Conservation (phyloP, 2,329 filamentous ascomycete genomes). For the Metarhizium album region DNA sequence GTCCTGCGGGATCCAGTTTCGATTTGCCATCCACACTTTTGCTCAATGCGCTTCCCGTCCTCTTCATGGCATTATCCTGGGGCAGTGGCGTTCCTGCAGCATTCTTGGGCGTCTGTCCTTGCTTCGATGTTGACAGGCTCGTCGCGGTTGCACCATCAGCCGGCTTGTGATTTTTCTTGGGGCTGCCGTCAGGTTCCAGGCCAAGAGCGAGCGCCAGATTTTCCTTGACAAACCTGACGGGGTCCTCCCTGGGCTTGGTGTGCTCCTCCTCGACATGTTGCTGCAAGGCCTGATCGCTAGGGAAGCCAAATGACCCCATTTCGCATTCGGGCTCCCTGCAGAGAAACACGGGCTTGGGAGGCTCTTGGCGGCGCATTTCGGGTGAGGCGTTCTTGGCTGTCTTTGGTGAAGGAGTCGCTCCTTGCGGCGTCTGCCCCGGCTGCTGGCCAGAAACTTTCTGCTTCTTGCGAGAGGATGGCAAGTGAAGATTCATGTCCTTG, state of each 20-base stretch:
- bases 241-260: slow-evolving; percentile 42
- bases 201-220: slow-evolving; percentile 38
- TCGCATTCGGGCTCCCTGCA: slow-evolving; percentile 48
- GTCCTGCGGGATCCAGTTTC: slow-evolving; percentile 12
- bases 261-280: slow-evolving; percentile 50
- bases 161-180: slow-evolving; percentile 24
- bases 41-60: slow-evolving; percentile 34
- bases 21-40: slow-evolving; percentile 26
- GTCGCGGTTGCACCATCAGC: slow-evolving; percentile 24
- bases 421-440: slow-evolving; percentile 27
- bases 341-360: slow-evolving; percentile 31
- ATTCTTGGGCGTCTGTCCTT: slow-evolving; percentile 35
- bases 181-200: slow-evolving; percentile 38
- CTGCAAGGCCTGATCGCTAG: slow-evolving; percentile 42
- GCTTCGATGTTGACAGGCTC: slow-evolving; percentile 33
- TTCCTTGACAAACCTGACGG: slow-evolving; percentile 41
- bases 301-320: slow-evolving; percentile 35
- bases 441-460: slow-evolving; percentile 32
- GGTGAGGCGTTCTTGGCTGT: slow-evolving; percentile 37
- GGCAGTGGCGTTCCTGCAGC: slow-evolving; percentile 38
- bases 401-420: slow-evolving; percentile 35
- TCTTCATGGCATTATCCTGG: slow-evolving; percentile 39
- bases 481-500: slow-evolving; percentile 42
- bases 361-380: slow-evolving; percentile 27
- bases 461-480: slow-evolving; percentile 49